Percentiles rank a stretch among this genome's conserved stretches.
phyloP scores from a whole-genome alignment of 2,329 filamentous ascomycete species.

The Aspergillus caelatus region DNA sequence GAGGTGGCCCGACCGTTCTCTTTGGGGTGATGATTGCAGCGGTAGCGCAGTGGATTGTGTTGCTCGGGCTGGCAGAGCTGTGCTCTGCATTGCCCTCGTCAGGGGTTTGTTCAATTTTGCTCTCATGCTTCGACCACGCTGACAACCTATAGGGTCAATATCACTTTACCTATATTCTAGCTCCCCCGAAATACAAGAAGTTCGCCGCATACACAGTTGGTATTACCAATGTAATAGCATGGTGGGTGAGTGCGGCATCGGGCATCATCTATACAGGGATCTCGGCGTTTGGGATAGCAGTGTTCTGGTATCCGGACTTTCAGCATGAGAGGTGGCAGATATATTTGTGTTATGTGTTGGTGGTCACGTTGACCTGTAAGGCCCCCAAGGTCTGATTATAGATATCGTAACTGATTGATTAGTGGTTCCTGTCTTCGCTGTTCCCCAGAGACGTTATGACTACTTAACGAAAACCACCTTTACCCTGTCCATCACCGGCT shows the following conservation, averaged over 20 bases:
- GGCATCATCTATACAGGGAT: constrained; percentile 22
- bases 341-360: constrained; percentile 25
- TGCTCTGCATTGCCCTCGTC: constrained; percentile 19
- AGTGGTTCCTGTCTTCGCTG: constrained; percentile 8
- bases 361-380: constrained; percentile 12
- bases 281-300: constrained; percentile 15
- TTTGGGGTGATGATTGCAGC: constrained; percentile 27
- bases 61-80: constrained; percentile 19
- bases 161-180: constrained; percentile 34
- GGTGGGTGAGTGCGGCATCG: constrained; percentile 24
- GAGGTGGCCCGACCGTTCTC: constrained; percentile 28
- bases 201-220: constrained; percentile 27
- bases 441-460: constrained; percentile 4
- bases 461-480: background rate
- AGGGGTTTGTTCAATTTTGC: constrained; percentile 4
- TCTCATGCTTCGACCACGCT: background rate
- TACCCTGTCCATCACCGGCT: constrained; percentile 3
- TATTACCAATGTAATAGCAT: constrained; percentile 29
- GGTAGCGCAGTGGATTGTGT: constrained; percentile 23
- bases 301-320: constrained; percentile 21
- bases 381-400: background rate
- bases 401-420: background rate
- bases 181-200: constrained; percentile 13
- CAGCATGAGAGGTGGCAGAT: constrained; percentile 23
- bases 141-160: constrained; percentile 27